Evolutionary conservation across 768 basidiomycete species (phyloP).

Genomic region (Termitomyces sp.): DNA sequence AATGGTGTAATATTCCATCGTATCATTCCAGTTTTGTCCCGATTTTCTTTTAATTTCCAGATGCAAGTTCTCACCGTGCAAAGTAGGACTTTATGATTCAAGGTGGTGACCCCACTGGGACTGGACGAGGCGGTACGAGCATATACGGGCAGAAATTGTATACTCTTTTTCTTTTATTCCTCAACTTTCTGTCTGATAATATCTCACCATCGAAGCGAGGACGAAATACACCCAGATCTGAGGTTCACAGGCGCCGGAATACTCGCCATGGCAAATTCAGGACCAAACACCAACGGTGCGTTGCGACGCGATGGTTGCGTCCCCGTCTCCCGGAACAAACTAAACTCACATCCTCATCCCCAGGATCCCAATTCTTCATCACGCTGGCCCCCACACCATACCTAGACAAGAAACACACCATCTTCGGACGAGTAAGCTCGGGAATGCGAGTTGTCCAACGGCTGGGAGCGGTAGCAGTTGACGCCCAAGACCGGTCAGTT

Average conservation of each 20-base stretch:
- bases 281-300: conserved; percentile 84
- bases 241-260: conserved; percentile 96
- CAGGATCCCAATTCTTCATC: conserved; percentile 95
- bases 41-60: background rate
- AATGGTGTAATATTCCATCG: conserved; percentile 89
- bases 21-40: conserved; percentile 70
- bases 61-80: background rate
- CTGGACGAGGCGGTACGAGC: conserved; percentile 87
- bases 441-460: conserved; percentile 94
- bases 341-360: conserved; percentile 23
- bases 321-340: too few species aligned
- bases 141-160: conserved; percentile 89
- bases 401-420: conserved; percentile 82
- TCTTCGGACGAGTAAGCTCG: conserved; percentile 84
- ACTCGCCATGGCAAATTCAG: conserved; percentile 96
- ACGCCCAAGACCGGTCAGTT: conserved; percentile 80
- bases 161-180: conserved; percentile 7
- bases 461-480: conserved; percentile 85
- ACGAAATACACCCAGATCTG: conserved; percentile 88
- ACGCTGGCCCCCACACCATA: conserved; percentile 81
- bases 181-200: conserved; percentile 6
- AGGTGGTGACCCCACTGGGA: conserved; percentile 93
- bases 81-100: conserved; percentile 95
- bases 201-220: conserved; percentile 49
- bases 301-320: conserved; percentile 44